Percentiles rank a stretch among this genome's conserved stretches.
Evolutionary conservation across 1,139 yeast genomes (phyloP).

Genomic region (Diutina neorugosa): DNA sequence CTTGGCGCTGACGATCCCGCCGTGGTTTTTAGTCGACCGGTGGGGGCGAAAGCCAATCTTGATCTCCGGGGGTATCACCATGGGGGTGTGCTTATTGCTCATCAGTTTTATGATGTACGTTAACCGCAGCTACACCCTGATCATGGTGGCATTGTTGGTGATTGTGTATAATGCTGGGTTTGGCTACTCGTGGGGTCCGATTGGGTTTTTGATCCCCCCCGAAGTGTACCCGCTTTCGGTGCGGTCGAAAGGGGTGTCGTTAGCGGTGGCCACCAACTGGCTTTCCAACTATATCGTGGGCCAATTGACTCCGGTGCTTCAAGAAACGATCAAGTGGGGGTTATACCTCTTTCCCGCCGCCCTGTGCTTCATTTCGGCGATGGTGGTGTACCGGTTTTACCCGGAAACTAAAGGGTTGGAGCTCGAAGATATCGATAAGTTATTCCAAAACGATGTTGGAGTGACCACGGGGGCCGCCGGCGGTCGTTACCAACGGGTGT

Average conservation of each 20-base stretch:
- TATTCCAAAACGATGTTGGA: conserved; percentile 26
- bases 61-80: conserved; percentile 34
- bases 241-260: conserved; percentile 41
- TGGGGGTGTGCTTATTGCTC: conserved; percentile 31
- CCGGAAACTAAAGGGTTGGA: conserved; percentile 46
- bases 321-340: conserved; percentile 36
- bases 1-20: conserved; percentile 34
- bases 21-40: conserved; percentile 42
- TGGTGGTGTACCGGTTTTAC: conserved; percentile 32
- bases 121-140: conserved; percentile 27
- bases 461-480: not conserved
- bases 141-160: conserved; percentile 35
- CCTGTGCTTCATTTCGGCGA: conserved; percentile 31
- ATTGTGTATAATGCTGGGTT: conserved; percentile 40
- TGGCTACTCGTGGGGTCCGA: conserved; percentile 48
- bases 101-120: conserved; percentile 30
- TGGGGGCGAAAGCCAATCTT: conserved; percentile 45
- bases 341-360: conserved; percentile 37
- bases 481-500: conserved; percentile 18
- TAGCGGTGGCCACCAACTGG: conserved; percentile 47
- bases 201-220: conserved; percentile 43
- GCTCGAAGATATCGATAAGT: conserved; percentile 46
- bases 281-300: conserved; percentile 43
- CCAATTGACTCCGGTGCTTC: conserved; percentile 39
- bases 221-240: conserved; percentile 42